These are phyloP conservation scores for Actinomucor elegans DNA, from an alignment of 371 early-diverging fungal species.

Conservation along the genomic window DNA sequence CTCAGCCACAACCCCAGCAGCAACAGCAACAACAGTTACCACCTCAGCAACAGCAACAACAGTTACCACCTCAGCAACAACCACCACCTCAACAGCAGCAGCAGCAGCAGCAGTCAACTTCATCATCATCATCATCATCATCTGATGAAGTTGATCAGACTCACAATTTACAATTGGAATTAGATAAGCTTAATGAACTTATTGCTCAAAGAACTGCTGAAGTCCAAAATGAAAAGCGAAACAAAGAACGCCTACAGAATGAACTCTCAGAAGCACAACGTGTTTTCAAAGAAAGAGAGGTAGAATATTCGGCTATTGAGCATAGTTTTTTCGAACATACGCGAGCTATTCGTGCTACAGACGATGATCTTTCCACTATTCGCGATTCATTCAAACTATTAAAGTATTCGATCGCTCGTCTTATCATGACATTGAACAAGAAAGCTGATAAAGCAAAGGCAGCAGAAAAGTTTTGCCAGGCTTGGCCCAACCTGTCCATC, in stretches of 20 bases:
- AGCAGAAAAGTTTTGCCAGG: constrained; percentile 34
- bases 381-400: constrained; percentile 56
- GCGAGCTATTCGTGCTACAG: constrained; percentile 58
- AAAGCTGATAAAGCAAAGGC: constrained; percentile 50
- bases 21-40: not conserved
- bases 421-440: constrained; percentile 58
- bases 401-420: constrained; percentile 56
- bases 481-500: constrained; percentile 38
- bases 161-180: constrained; percentile 25
- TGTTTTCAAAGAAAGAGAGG: constrained; percentile 38
- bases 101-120: not conserved
- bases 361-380: constrained; percentile 65
- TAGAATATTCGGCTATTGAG: constrained; percentile 48
- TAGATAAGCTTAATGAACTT: constrained; percentile 37
- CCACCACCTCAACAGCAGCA: not conserved
- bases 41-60: not conserved
- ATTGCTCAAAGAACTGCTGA: constrained; percentile 31
- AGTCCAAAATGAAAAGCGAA: constrained; percentile 30
- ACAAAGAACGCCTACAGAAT: constrained; percentile 30
- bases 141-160: constrained; percentile 1
- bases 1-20: not conserved
- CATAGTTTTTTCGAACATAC: constrained; percentile 60
- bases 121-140: not conserved
- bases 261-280: constrained; percentile 37
- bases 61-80: not conserved